Conservation (phyloP, 1,284 basidiomycete genomes). For the Ceratobasidium theobromae region DNA sequence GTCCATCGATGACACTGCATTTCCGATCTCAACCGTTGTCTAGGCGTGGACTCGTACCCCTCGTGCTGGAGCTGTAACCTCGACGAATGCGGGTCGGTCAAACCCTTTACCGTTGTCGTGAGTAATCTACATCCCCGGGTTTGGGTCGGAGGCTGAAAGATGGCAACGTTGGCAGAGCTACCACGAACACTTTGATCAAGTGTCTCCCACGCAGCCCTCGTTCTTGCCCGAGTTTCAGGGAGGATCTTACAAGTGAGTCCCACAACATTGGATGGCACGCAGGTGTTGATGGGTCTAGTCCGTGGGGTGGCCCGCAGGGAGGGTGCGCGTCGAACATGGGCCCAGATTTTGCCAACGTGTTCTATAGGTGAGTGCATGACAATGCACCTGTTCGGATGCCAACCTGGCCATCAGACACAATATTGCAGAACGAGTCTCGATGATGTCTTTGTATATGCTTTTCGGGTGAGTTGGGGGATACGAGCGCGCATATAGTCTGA, state of each 20-base stretch:
- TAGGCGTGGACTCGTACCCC: slow-evolving; percentile 32
- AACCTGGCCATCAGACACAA: slow-evolving; percentile 6
- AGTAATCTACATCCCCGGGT: neutral
- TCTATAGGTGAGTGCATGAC: slow-evolving; percentile 16
- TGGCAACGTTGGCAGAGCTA: neutral
- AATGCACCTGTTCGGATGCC: neutral
- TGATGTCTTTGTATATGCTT: slow-evolving; percentile 32
- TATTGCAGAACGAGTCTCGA: slow-evolving; percentile 31
- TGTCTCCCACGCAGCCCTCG: slow-evolving; percentile 32
- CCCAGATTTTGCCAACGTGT: slow-evolving; percentile 32
- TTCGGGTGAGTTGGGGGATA: slow-evolving; percentile 11
- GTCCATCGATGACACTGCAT: neutral
- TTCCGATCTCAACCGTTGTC: neutral
- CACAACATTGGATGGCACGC: neutral
- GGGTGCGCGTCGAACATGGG: slow-evolving; percentile 29
- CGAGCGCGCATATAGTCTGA: neutral
- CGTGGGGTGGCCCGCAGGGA: slow-evolving; percentile 33
- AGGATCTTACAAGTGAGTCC: slow-evolving; percentile 32
- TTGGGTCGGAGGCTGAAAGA: neutral
- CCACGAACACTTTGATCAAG: slow-evolving; percentile 25
- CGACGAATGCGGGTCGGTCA: slow-evolving; percentile 27
- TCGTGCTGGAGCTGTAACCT: slow-evolving; percentile 34
- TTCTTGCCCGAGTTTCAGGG: slow-evolving; percentile 34
- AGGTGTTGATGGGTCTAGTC: neutral
- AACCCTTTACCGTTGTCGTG: slow-evolving; percentile 30